phyloP scores from a whole-genome alignment of 2,329 filamentous ascomycete species.

The Byssothecium circinans region DNA sequence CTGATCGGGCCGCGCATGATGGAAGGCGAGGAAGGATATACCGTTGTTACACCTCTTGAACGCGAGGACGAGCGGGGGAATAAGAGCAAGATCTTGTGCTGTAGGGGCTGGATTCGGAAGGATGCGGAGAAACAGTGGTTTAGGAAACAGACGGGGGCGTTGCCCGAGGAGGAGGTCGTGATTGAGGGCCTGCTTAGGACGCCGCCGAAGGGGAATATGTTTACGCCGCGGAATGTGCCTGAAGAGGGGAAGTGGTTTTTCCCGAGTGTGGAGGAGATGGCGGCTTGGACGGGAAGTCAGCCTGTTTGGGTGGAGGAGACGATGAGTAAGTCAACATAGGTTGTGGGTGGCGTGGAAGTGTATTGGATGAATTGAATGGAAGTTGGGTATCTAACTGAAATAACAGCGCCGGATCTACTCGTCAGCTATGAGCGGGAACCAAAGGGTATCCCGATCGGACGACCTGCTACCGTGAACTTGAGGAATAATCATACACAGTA shows the following conservation, averaged over 20 bases:
- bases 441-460: conserved; percentile 85
- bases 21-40: conserved; percentile 86
- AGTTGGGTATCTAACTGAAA: conserved; percentile 34
- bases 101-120: conserved; percentile 89
- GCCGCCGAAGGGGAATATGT: conserved; percentile 97
- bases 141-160: conserved; percentile 57
- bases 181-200: conserved; percentile 84
- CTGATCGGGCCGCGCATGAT: conserved; percentile 85
- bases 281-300: conserved; percentile 75
- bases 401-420: conserved; percentile 74
- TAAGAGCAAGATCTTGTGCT: conserved; percentile 72
- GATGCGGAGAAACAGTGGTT: conserved; percentile 66
- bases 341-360: neutral
- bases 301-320: conserved; percentile 95
- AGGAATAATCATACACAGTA: conserved; percentile 98
- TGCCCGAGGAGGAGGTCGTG: conserved; percentile 71
- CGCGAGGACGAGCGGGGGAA: conserved; percentile 56
- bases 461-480: conserved; percentile 85
- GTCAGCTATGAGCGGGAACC: conserved; percentile 72
- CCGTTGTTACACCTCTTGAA: conserved; percentile 90
- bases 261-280: conserved; percentile 92
- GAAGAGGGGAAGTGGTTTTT: conserved; percentile 90
- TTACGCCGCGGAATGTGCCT: conserved; percentile 87
- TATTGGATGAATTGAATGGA: neutral
- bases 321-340: conserved; percentile 66